Evolutionary conservation across 176 grass and related monocot species (phyloP), one percentile per base, ranked within the genome.

Genomic region (sorghum (Sorghum bicolor)): DNA sequence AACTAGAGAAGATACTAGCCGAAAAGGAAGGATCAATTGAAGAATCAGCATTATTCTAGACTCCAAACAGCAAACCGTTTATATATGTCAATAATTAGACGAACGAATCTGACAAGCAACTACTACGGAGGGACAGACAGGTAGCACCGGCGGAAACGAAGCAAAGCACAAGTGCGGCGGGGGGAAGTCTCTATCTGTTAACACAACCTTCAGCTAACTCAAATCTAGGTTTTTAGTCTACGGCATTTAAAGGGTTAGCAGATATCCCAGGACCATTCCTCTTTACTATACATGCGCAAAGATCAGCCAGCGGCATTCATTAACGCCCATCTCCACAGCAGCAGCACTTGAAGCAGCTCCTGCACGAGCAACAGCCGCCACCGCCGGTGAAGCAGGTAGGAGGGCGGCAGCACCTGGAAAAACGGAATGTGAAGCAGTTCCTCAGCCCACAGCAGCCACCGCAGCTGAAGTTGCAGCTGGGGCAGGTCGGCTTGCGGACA

Each of bases 401-500:
- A 58, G 60, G 37, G 60, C 39, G 24, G 14, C 43, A 74, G 43
- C 87, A 86, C 67, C 67, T 78, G 53, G 86, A 69, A 7, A 39
- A 72, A 19, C 45, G 74, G 45, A 48, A 62, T 5, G 73, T 11
- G 70, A 88, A 80, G 70, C 82, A 80, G 39, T 39, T 75, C 76
- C 20, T 77, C 63, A 74, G 70, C 22, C 48, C 79, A 5, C 89
- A 67, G 40, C 89, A 71, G 36, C 81, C 80, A 57, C 84, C 52
- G 11, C 89, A 87, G 64, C 86, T 69, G 45, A 83, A 70, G 47
- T 45, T 84, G 65, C 83, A 89, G 76, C 89, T 80, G 28, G 81
- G 82, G 87, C 91, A 93, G 76, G 82, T 87, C 3, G 91, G 93
- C 43, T 96, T 99, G 72, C 72, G 80, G 53, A 90, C 83, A 83